Percentiles rank a stretch among this genome's conserved stretches.
Evolutionary conservation across 495 filamentous ascomycete species (phyloP).

Genomic region (Pyrenula massariospora): DNA sequence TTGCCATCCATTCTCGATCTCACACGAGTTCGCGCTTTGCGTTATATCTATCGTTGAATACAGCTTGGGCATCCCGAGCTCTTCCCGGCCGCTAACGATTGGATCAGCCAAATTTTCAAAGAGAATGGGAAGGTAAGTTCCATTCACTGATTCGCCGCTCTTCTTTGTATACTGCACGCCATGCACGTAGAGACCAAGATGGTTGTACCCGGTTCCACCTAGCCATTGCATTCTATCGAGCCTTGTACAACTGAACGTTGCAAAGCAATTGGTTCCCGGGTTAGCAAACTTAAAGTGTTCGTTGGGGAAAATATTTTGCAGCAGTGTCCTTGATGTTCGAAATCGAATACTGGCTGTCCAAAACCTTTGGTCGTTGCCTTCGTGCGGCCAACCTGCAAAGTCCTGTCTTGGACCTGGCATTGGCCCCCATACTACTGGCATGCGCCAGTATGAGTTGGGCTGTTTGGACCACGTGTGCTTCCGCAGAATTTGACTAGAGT

Average conservation of each 20-base stretch:
- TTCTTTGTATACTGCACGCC: constrained; percentile 41
- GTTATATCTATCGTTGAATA: constrained; percentile 34
- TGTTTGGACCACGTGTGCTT: constrained; percentile 30
- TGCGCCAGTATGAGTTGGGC: constrained; percentile 32
- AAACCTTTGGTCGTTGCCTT: constrained; percentile 26
- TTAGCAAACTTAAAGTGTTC: constrained; percentile 29
- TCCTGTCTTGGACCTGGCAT: constrained; percentile 40
- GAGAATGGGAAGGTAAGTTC: constrained; percentile 41
- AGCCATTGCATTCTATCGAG: constrained; percentile 43
- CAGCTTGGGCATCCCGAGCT: constrained; percentile 46
- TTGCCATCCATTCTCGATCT: constrained; percentile 32
- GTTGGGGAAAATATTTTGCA: constrained; percentile 41
- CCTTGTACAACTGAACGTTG: constrained; percentile 35
- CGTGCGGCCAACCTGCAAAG: constrained; percentile 13
- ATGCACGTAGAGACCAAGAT: constrained; percentile 44
- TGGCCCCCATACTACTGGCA: constrained; percentile 45
- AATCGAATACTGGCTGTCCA: constrained; percentile 42
- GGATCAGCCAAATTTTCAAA: constrained; percentile 42
- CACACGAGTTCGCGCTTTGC: constrained; percentile 21
- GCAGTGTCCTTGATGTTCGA: constrained; percentile 43
- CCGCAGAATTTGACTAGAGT: constrained; percentile 35
- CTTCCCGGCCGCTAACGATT: constrained; percentile 40
- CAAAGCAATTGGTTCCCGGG: constrained; percentile 36
- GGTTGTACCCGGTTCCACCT: constrained; percentile 41
- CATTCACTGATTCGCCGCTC: constrained; percentile 31